Percentiles rank a stretch among this genome's conserved stretches.
phyloP scores from a whole-genome alignment of 2,329 filamentous ascomycete genomes.

The Immersiporthe knoxdaviesiana region DNA sequence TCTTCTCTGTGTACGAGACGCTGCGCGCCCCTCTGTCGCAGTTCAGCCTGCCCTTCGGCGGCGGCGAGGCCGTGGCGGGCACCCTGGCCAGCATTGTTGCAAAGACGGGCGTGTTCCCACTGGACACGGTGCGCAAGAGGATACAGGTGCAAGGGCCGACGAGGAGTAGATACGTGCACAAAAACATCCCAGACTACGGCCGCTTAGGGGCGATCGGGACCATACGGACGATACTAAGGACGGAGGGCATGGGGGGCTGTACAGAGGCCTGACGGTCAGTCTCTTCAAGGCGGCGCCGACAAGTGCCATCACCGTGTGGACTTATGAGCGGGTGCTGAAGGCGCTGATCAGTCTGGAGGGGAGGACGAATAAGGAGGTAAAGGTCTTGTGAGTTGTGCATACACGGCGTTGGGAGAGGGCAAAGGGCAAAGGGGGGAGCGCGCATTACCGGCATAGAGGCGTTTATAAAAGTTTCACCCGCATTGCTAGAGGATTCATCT shows the following conservation, averaged over 20 bases:
- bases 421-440: background rate
- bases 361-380: constrained; percentile 25
- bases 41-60: constrained; percentile 68
- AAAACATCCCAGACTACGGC: constrained; percentile 84
- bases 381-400: constrained; percentile 12
- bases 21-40: constrained; percentile 63
- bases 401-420: constrained; percentile 3
- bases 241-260: constrained; percentile 78
- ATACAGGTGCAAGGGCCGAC: constrained; percentile 95
- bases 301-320: constrained; percentile 92
- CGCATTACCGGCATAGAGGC: constrained; percentile 5
- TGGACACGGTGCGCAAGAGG: constrained; percentile 90
- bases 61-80: constrained; percentile 82
- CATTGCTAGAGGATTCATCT: too few species aligned
- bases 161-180: constrained; percentile 75
- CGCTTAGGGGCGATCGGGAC: constrained; percentile 65
- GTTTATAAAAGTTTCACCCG: background rate
- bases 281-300: constrained; percentile 92
- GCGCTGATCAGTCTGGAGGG: constrained; percentile 52
- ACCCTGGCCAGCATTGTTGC: constrained; percentile 77
- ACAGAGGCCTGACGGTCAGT: constrained; percentile 85
- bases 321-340: constrained; percentile 77
- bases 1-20: constrained; percentile 88
- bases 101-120: constrained; percentile 89
- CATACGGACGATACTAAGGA: constrained; percentile 66